Percentiles rank a stretch among this genome's conserved stretches.
Conservation (phyloP, 768 basidiomycete species). For the Mycena polygramma region DNA sequence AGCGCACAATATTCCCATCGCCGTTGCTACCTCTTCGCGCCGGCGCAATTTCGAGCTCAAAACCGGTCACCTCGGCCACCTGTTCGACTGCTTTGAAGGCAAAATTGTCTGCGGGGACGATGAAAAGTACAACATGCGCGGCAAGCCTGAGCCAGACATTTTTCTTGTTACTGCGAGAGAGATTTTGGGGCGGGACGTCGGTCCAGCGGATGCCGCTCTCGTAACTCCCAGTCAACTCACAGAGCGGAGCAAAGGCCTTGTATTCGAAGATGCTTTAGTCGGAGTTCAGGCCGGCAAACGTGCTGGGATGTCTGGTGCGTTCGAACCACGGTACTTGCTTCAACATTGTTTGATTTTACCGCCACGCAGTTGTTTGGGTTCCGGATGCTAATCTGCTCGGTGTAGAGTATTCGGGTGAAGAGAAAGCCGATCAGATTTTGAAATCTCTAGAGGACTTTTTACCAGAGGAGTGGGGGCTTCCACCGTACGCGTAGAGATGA, state of each 20-base stretch:
- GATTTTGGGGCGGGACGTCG: constrained; percentile 69
- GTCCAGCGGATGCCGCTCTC: constrained; percentile 53
- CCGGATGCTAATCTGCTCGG: constrained; percentile 79
- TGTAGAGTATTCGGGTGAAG: constrained; percentile 60
- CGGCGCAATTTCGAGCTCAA: constrained; percentile 78
- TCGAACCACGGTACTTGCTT: no score
- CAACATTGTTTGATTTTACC: no score
- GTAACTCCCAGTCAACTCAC: constrained; percentile 50
- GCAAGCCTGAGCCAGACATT: constrained; percentile 89
- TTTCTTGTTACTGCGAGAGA: constrained; percentile 80
- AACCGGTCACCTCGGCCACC: constrained; percentile 68
- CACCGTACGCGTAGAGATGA: constrained; percentile 62
- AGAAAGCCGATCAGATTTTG: constrained; percentile 71
- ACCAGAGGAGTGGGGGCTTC: constrained; percentile 89
- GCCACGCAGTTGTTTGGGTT: constrained; percentile 80
- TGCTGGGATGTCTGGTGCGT: constrained; percentile 87
- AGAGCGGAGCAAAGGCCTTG: constrained; percentile 74
- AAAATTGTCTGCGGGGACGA: constrained; percentile 84
- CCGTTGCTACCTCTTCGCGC: constrained; percentile 83
- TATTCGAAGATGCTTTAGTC: constrained; percentile 86
- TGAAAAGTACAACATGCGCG: constrained; percentile 60
- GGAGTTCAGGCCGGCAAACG: constrained; percentile 86
- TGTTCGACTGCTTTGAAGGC: constrained; percentile 73
- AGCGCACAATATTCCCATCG: constrained; percentile 78
- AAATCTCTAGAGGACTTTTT: constrained; percentile 76